Conservation (phyloP, 225 moss, liverwort and hornwort genomes). For the Polytrichum commune region DNA sequence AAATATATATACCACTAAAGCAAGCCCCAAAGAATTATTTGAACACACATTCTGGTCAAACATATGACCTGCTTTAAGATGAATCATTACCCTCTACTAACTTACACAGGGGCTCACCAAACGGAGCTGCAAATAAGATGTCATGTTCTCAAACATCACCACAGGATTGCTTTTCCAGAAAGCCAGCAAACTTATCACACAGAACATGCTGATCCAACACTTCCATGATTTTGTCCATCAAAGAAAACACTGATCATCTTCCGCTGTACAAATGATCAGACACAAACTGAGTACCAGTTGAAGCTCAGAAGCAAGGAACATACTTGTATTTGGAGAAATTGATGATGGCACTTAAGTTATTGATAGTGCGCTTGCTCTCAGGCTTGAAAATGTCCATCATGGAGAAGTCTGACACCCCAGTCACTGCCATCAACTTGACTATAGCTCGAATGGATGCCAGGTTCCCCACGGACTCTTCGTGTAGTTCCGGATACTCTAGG, state of each 20-base stretch:
- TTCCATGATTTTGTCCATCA: no score
- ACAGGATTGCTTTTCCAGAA: no score
- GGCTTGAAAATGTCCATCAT: conserved; percentile 77
- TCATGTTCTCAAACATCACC: background rate
- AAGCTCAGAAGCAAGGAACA: conserved; percentile 1
- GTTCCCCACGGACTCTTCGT: conserved; percentile 71
- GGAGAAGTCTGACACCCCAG: conserved; percentile 58
- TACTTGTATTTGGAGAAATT: conserved; percentile 81
- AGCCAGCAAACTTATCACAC: no score
- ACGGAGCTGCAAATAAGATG: background rate
- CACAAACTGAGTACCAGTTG: background rate
- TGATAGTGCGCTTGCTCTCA: conserved; percentile 56
- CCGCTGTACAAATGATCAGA: background rate
- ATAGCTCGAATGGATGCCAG: conserved; percentile 59
- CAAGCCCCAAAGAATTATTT: no score
- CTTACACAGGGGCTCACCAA: background rate
- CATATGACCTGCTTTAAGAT: no score
- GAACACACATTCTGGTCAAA: no score
- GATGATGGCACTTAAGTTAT: conserved; percentile 68
- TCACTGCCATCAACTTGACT: conserved; percentile 50
- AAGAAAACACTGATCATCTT: no score
- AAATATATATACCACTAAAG: no score
- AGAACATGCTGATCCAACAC: no score
- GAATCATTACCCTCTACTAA: no score
- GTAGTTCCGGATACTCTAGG: conserved; percentile 73